Conservation (phyloP, 345 rosid genomes). For the Eucalyptus urophylla region DNA sequence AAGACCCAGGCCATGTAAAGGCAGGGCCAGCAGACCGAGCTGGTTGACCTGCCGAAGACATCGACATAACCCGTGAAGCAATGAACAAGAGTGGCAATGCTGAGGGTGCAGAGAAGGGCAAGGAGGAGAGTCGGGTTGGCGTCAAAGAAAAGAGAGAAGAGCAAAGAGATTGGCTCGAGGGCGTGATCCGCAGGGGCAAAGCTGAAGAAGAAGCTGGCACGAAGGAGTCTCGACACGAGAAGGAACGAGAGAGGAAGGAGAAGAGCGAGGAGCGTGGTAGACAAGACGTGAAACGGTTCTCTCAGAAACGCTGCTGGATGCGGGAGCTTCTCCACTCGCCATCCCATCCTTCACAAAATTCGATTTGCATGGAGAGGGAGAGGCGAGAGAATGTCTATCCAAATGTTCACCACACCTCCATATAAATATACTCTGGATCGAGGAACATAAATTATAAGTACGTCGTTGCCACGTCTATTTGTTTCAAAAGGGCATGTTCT, state of each 20-base stretch:
- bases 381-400: not conserved
- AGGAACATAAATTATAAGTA: not conserved
- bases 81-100: slow-evolving; percentile 3
- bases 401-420: not conserved
- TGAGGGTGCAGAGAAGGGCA: not conserved
- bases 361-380: not conserved
- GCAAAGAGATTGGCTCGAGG: not conserved
- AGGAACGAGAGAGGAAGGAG: slow-evolving; percentile 16
- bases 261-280: slow-evolving; percentile 6
- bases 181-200: not conserved
- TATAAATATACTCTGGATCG: not conserved
- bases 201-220: not conserved
- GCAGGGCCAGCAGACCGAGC: not conserved
- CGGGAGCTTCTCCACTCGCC: not conserved
- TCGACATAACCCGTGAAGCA: not conserved
- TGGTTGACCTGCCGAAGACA: not conserved
- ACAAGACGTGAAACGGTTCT: slow-evolving; percentile 4
- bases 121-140: slow-evolving; percentile 10
- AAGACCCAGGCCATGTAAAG: slow-evolving; percentile 2
- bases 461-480: not conserved
- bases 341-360: not conserved
- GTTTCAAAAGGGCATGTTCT: not conserved
- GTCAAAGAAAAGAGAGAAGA: not conserved
- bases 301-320: not conserved
- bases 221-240: slow-evolving; percentile 3